Base-by-base conservation (phyloP, 2,329 filamentous ascomycete genomes). In the Trichoderma guizhouense region DNA sequence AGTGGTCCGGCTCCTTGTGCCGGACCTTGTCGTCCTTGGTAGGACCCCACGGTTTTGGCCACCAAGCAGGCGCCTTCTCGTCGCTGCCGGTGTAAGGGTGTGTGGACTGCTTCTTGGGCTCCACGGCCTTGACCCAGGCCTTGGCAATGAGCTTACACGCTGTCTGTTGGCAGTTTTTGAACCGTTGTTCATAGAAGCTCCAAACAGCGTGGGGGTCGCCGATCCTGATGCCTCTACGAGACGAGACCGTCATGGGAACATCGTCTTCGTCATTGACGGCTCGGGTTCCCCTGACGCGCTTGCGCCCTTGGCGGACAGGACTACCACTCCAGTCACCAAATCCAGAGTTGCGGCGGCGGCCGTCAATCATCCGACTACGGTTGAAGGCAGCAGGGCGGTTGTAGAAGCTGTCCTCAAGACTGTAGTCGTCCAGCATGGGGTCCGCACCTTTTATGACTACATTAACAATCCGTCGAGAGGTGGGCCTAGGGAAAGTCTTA, bases 61-160 rank as follows among this genome's bases (percentile, higher is more conserved):
- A 92, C 90, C 90, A 92, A 66, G 87, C 86, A 0, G 90, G 89
- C 1, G 87, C 87, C 74, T 88, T 89, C 36, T 86, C 86, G 60
- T 90, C 86, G 36, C 86, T 87, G n/a, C 86, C 85, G 1, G 90
- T 92, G 77, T 94, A 94, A 0, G 92, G 92, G 75, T 92, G 89
- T 21, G 88, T 91, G 0, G 90, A 91, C 79, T 93, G 92, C 79
- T 94, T 94, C 81, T 92, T 93, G 0, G 92, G 92, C 76, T 92
- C 91, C 2, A 94, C 88, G 2, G 89, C 85, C 77, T 93, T 93
- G 72, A 94, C 90, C 88, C 92, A 94, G 12, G 88, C 90, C 79
- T 94, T 94, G 39, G 89, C 89, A 67, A 94, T 90, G 30, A 90
- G 82, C 79, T 94, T 94, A 81, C 90, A 91, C 7, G 90, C 88